Base-by-base conservation (phyloP, 2,329 filamentous ascomycete species). In the Colletotrichum sidae region DNA sequence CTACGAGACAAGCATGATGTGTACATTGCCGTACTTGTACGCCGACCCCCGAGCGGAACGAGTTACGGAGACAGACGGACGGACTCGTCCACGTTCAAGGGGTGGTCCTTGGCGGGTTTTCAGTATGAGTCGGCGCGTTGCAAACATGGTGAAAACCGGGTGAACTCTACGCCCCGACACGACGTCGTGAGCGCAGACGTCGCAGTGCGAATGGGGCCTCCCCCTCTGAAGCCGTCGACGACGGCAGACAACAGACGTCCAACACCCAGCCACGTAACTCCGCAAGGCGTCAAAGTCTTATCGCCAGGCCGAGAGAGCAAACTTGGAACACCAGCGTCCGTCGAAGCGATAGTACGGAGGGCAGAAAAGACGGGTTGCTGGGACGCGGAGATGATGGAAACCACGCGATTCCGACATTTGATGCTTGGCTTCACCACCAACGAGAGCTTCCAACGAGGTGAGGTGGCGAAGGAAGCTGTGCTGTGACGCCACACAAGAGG, bases 41-140 rank as follows among this genome's bases (percentile, higher is more conserved):
- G n/a, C 51, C 57, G 15, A 25, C 25, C 56, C 46, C 1, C 17
- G 63, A 62, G 63, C 58, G 47, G 63, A 53, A 47, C 58, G 33
- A 33, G 8, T 11, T 25, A 55, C 46, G 59, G 46, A 49, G 38
- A 15, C 15, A 15, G 15, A 33, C 41, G 52, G 52, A 33, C 52
- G 37, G 25, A 42, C 58, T 65, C 41, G 46, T 41, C 52, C 63
- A 45, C 33, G 55, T 35, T 46, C 17, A 52, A 25, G 25, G 25
- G 25, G 34, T 34, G 38, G n/a, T 45, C 35, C 39, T 60, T 61
- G 62, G 57, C 51, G 34, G 41, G 15, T 39, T 33, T 34, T 51
- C n/a, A 17, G 13, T 38, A 49, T 53, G 52, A 65, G 42, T 65
- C 62, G 53, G 38, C 17, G 51, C 46, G 37, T 53, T 53, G 63